Conservation (phyloP, 2,329 filamentous ascomycete species). For the Colletotrichum tropicicola region DNA sequence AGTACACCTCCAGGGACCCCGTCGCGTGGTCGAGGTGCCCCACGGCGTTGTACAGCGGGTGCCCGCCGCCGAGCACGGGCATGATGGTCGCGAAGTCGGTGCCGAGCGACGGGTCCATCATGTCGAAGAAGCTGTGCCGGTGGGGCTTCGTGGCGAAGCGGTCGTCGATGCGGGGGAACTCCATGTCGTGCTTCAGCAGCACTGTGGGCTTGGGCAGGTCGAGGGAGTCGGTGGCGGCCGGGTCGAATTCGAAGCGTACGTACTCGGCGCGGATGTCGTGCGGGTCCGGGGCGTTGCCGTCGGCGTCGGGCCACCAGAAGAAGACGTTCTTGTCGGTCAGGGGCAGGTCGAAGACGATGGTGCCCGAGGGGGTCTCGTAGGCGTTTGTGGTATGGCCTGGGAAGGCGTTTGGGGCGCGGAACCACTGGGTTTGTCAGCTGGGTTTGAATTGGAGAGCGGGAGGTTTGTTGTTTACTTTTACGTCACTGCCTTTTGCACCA, state of each 20-base stretch:
- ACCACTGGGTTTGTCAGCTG: slow-evolving; percentile 41
- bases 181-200: slow-evolving; percentile 19
- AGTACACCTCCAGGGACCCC: slow-evolving; percentile 40
- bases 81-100: slow-evolving; percentile 30
- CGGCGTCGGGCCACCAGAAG: slow-evolving; percentile 49
- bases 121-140: slow-evolving; percentile 22
- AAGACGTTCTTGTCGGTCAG: slow-evolving; percentile 50
- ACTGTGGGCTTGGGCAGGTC: slow-evolving; percentile 8
- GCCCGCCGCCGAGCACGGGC: slow-evolving; percentile 23
- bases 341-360: slow-evolving; percentile 44
- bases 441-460: accelerated
- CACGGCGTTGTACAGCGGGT: slow-evolving; percentile 42
- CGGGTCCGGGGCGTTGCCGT: slow-evolving; percentile 44
- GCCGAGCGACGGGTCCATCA: slow-evolving; percentile 20
- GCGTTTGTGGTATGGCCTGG: slow-evolving; percentile 47
- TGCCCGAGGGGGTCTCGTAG: slow-evolving; percentile 42
- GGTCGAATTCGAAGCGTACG: slow-evolving; percentile 25
- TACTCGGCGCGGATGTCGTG: slow-evolving; percentile 35
- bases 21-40: slow-evolving; percentile 40
- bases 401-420: slow-evolving; percentile 43
- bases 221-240: neutral
- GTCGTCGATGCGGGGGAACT: slow-evolving; percentile 25
- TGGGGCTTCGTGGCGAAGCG: slow-evolving; percentile 2
- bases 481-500: slow-evolving; percentile 16
- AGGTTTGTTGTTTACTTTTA: neutral